Percentiles rank a stretch among this genome's conserved stretches.
Evolutionary conservation across 1,284 basidiomycete genomes (phyloP).

Genomic region (Sporisorium sorghi): DNA sequence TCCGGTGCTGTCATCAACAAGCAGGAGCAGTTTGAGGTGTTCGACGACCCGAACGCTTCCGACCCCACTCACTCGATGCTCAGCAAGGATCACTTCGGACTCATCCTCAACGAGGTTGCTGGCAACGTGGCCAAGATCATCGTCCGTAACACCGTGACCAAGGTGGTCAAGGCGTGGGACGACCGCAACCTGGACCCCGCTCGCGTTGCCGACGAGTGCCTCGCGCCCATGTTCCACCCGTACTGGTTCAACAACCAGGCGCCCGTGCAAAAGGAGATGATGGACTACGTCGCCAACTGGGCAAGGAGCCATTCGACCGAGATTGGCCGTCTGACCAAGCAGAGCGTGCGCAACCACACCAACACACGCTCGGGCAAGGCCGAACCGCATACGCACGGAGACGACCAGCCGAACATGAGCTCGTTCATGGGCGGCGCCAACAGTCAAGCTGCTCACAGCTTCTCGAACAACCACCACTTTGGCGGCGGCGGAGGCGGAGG

Average conservation of each 20-base stretch:
- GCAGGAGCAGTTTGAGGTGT: constrained; percentile 70
- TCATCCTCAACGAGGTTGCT: constrained; percentile 69
- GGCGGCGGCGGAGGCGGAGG: constrained; percentile 11
- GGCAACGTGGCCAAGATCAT: constrained; percentile 70
- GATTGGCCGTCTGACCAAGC: constrained; percentile 51
- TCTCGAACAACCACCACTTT: constrained; percentile 24
- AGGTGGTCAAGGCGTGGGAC: constrained; percentile 84
- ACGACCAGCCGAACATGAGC: constrained; percentile 46
- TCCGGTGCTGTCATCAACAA: constrained; percentile 68
- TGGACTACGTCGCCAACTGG: constrained; percentile 61
- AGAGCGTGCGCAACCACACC: constrained; percentile 57
- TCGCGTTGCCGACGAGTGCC: constrained; percentile 58
- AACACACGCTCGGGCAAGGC: constrained; percentile 63
- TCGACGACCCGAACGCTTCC: constrained; percentile 63
- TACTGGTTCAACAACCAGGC: constrained; percentile 55
- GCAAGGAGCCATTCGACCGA: constrained; percentile 50
- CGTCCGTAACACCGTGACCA: constrained; percentile 75
- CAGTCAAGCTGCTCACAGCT: constrained; percentile 51
- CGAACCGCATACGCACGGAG: constrained; percentile 57
- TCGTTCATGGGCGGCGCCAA: constrained; percentile 48
- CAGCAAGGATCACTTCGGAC: constrained; percentile 69
- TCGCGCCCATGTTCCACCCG: constrained; percentile 64
- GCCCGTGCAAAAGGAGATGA: constrained; percentile 61
- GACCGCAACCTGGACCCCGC: constrained; percentile 41
- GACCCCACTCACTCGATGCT: constrained; percentile 68